These are phyloP conservation scores for Heritiera fomes DNA, from an alignment of 345 rosid species.

Conservation along the genomic window DNA sequence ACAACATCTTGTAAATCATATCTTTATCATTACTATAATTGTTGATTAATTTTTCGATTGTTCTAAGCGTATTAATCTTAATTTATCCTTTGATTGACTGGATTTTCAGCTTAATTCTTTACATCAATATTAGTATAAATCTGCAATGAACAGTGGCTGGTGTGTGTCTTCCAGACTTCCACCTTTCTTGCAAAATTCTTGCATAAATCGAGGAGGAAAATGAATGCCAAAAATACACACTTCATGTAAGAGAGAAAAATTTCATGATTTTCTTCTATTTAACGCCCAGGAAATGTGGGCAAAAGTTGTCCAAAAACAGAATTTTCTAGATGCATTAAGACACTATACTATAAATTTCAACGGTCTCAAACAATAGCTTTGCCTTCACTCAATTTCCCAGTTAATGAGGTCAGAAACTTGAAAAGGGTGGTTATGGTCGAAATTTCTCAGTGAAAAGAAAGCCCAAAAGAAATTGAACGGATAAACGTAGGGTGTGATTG, in stretches of 20 bases:
- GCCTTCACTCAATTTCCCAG: not conserved
- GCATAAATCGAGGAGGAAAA: not conserved
- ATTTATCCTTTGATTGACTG: not conserved
- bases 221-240: not conserved
- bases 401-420: not conserved
- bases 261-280: not conserved
- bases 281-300: not conserved
- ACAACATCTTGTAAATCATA: not conserved
- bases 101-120: too few relatives aligned
- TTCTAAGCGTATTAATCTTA: too few relatives aligned
- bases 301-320: not conserved
- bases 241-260: not conserved
- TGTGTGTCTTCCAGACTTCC: not conserved
- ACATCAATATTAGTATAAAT: not conserved
- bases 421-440: not conserved
- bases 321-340: not conserved
- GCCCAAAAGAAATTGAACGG: not conserved
- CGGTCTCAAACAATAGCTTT: not conserved
- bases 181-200: slow-evolving; percentile 5
- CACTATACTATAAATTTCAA: not conserved
- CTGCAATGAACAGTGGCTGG: not conserved
- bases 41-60: not conserved
- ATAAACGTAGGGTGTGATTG: not conserved
- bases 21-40: not conserved
- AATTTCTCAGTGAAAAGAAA: not conserved